A percentile compares a stretch with the other conserved stretches of the same genome.
These are phyloP conservation scores for Bothriochloa decipiens DNA, from an alignment of 176 grass and related monocot species.

Conservation along the genomic window DNA sequence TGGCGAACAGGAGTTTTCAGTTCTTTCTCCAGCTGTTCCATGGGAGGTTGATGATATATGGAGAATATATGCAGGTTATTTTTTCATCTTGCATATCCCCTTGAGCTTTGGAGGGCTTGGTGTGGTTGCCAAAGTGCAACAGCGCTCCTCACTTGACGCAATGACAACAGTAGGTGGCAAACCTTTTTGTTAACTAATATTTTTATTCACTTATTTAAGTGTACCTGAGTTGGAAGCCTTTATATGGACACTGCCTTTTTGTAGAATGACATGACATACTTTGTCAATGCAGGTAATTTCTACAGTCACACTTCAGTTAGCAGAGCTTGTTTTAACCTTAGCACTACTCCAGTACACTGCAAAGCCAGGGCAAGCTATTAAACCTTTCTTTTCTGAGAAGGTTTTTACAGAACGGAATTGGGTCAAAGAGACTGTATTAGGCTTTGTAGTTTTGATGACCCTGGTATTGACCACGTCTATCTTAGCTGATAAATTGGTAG, in stretches of 20 bases:
- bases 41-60: constrained; percentile 76
- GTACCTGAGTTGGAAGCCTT: not conserved
- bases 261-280: constrained; percentile 15
- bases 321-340: constrained; percentile 57
- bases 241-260: not conserved
- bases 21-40: constrained; percentile 59
- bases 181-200: constrained; percentile 2
- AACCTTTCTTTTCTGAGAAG: constrained; percentile 54
- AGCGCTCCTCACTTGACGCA: constrained; percentile 59
- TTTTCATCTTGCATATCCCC: constrained; percentile 77
- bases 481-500: constrained; percentile 61
- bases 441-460: constrained; percentile 61
- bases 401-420: constrained; percentile 45
- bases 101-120: constrained; percentile 92
- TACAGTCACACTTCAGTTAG: constrained; percentile 57
- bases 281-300: constrained; percentile 57
- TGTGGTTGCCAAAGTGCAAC: constrained; percentile 58
- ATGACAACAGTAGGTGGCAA: constrained; percentile 58
- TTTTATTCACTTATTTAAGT: not conserved
- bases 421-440: constrained; percentile 59
- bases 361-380: constrained; percentile 41
- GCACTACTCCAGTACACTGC: constrained; percentile 57
- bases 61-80: constrained; percentile 83
- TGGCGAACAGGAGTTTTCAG: constrained; percentile 48
- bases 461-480: constrained; percentile 62